Base-by-base conservation (phyloP, 1,139 yeast species). In the Geotrichum bryndzae region DNA sequence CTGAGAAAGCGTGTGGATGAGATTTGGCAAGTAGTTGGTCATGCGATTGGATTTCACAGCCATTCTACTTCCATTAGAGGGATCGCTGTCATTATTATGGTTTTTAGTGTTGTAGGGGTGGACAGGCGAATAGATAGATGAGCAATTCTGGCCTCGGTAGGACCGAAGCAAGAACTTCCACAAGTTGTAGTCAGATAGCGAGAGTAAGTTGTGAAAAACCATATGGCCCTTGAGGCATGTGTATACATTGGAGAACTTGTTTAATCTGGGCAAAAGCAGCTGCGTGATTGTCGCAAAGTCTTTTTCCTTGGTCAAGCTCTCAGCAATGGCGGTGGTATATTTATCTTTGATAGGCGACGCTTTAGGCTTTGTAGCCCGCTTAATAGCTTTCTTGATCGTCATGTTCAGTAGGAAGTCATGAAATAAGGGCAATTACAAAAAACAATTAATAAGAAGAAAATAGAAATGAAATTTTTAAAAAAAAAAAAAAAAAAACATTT, bases 351-450 rank as follows among this genome's bases (percentile, higher is more conserved):
- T 63, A 38, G 66, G 64, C 10, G 62, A 65, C 22, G 63, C 64
- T 59, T 65, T 64, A 1, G 68, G 63, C 48, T 66, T 65, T 10
- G 71, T 68, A 6, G 70, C 69, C 11, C 68, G 67, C 58, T 59
- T 59, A 48, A 62, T 52, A 27, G 62, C 61, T 58, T 57, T 62
- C 3, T 54, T 5, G 29, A 62, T 54, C 29, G 55, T 48, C 61
- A 58, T 58, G 51, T 29, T 29, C 33, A 29, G 33, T 8, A 29
- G 33, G 8, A 29, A 29, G 33, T 29, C 33, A 29, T 29, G 7
- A 29, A 29, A 7, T 29, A 29, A 29, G 33, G 33, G 7, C 33
- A 29, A 8, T 29, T 0, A 29, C 10, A 29, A 29, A 29, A 29
- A 29, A 29, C 4, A 29, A 29, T 29, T 6, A 29, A 29, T 29